phyloP scores from a whole-genome alignment of 1,284 basidiomycete genomes.

The Spongispora temasekensis region DNA sequence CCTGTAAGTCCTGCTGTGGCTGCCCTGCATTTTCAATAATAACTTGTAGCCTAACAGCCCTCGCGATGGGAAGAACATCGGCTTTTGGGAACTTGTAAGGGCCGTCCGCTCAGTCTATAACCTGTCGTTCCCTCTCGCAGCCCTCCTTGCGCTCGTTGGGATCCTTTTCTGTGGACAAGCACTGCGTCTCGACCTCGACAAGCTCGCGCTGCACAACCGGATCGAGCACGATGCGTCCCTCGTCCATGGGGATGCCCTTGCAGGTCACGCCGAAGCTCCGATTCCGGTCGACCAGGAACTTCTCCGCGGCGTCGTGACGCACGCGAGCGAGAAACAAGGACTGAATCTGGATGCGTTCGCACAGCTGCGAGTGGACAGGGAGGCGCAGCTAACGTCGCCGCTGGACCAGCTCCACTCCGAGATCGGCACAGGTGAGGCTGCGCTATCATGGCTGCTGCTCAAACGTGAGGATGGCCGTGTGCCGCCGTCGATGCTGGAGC shows the following conservation, averaged over 20 bases:
- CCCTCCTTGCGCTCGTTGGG: constrained; percentile 33
- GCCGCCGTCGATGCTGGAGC: constrained; percentile 38
- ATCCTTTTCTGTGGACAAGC: constrained; percentile 32
- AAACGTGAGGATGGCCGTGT: constrained; percentile 35
- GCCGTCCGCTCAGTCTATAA: constrained; percentile 40
- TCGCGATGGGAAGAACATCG: constrained; percentile 37
- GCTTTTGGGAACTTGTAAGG: constrained; percentile 34
- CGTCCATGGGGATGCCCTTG: constrained; percentile 40
- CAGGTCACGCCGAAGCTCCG: constrained; percentile 34
- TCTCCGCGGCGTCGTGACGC: constrained; percentile 25
- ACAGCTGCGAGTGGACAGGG: constrained; percentile 46
- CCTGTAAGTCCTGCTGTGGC: constrained; percentile 40
- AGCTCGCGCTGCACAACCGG: constrained; percentile 41
- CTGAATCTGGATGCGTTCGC: constrained; percentile 42
- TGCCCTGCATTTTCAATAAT: constrained; percentile 35
- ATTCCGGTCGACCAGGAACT: constrained; percentile 31
- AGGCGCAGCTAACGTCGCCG: constrained; percentile 45
- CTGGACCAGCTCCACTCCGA: constrained; percentile 51
- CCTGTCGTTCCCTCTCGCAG: constrained; percentile 40
- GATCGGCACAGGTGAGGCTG: constrained; percentile 63
- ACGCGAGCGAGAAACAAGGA: constrained; percentile 22
- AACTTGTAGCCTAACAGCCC: constrained; percentile 21
- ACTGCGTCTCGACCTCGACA: constrained; percentile 40
- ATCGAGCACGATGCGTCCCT: constrained; percentile 57
- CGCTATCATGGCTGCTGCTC: constrained; percentile 47